Evolutionary conservation across 495 filamentous ascomycete species (phyloP).

Genomic region (Amniculicola lignicola): DNA sequence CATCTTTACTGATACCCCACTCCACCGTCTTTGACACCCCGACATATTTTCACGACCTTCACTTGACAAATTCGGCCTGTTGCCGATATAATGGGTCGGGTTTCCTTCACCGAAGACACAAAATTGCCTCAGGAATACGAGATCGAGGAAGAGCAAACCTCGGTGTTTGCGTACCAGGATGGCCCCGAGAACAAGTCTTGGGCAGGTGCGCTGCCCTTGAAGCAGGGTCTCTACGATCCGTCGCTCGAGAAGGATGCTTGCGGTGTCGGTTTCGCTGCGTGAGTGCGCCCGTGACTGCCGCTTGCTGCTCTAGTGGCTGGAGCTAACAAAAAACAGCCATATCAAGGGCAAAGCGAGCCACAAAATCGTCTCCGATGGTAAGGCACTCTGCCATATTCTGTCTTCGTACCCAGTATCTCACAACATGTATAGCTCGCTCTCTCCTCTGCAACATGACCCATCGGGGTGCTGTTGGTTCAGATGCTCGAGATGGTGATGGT

Average conservation of each 20-base stretch:
- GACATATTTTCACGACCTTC: not conserved
- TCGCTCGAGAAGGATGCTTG: slow-evolving; percentile 98
- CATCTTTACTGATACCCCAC: not conserved
- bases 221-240: slow-evolving; percentile 97
- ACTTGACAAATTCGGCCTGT: slow-evolving; percentile 37
- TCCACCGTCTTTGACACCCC: slow-evolving; percentile 1
- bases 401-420: slow-evolving; percentile 7
- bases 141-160: slow-evolving; percentile 55
- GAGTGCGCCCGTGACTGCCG: slow-evolving; percentile 43
- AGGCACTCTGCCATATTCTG: slow-evolving; percentile 33
- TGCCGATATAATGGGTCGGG: slow-evolving; percentile 64
- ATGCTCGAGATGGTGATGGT: slow-evolving; percentile 95
- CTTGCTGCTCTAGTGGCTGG: not conserved
- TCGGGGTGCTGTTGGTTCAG: slow-evolving; percentile 94
- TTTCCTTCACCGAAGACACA: slow-evolving; percentile 58
- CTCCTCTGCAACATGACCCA: slow-evolving; percentile 99
- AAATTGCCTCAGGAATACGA: slow-evolving; percentile 53
- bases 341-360: slow-evolving; percentile 97
- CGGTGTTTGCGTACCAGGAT: slow-evolving; percentile 79
- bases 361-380: slow-evolving; percentile 99
- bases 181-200: slow-evolving; percentile 85
- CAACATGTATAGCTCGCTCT: slow-evolving; percentile 63
- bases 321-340: slow-evolving; percentile 56
- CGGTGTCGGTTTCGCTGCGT: slow-evolving; percentile 99
- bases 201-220: slow-evolving; percentile 91